Base-by-base conservation (phyloP, 2,329 filamentous ascomycete genomes). In the Botrytis paeoniae region DNA sequence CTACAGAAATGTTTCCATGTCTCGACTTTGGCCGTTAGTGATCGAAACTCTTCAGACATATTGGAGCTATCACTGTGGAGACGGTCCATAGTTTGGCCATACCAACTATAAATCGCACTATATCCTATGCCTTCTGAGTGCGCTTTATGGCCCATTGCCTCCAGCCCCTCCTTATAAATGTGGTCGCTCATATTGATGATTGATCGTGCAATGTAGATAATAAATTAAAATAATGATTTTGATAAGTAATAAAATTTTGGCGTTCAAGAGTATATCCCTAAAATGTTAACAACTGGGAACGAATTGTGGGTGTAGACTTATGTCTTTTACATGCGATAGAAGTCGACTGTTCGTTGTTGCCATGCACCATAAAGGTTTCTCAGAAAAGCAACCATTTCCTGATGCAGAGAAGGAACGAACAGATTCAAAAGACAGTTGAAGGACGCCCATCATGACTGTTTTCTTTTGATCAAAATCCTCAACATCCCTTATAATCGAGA, bases 1-100 rank as follows among this genome's bases (percentile, higher is more conserved):
- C 65, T 9, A 68, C 65, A 68, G 35, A 68, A 68, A 20, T 68
- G 1, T 41, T 25, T 57, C 65, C 65, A 68, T 57, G 48, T 57
- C n/a, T 68, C 65, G 10, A 41, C 35, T 41, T 41, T 37, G 3
- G 65, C 65, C 18, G 8, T 68, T 2, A 57, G 2, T 1, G n/a
- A n/a, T 32, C 25, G 65, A 22, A 41, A 3, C 5, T 6, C 0
- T 22, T 32, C 35, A 32, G 65, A 18, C 10, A 57, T 29, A 32
- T 43, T 22, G 18, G 48, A 32, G 14, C 25, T 9, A 57, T 57
- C 48, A 7, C 32, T 68, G 7, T 41, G 25, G n/a, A 68, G 48
- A 16, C 35, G 18, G 10, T 57, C 48, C 39, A 68, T 10, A 8
- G 10, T 57, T 9, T 35, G 22, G 39, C 37, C 65, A 57, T 57